Base-by-base conservation (phyloP, 2,329 filamentous ascomycete species). In the Colletotrichum costaricense region DNA sequence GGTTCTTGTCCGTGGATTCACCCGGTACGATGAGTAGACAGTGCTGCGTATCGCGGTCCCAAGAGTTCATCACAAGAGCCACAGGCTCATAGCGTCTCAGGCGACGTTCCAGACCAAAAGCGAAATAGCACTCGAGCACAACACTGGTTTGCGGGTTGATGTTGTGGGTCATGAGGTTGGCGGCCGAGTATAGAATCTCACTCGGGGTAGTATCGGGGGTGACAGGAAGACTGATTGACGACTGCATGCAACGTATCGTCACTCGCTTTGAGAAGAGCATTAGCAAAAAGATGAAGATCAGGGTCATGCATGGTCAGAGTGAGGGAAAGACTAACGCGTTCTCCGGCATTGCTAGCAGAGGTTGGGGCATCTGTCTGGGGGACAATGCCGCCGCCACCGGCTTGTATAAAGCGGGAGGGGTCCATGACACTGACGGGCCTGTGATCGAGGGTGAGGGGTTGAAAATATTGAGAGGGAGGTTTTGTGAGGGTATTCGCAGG, bases 31-130 rank as follows among this genome's bases (percentile, higher is more conserved):
- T 87, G 22, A 93, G 84, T 16, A 98, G 86, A 8, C 89, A 87
- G 78, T 97, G 97, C 77, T 95, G 92, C 2, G 88, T 86, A 80
- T 98, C 95, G 56, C 88, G 87, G 74, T 97, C 94, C 96, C 96
- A 98, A 0, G 95, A 97, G 81, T 97, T 97, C 88, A 98, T 90
- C 26, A 98, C 90, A 78, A 98, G 94, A 73, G 94, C 91, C 38
- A 98, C 89, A 74, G 91, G 91, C 84, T 98, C 96, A 80, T 98
- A 98, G 52, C 91, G 92, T 54, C 96, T 93, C 30, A 98, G 84
- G 1, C 94, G 93, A 52, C 96, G 91, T 81, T 97, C 94, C 2
- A 98, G 87, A 35, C 94, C 94, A 1, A 97, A 88, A 57, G 91
- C 88, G 24, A 87, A 85, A 80, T 95, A 98, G 24, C 89, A 90